Evolutionary conservation across 2,329 filamentous ascomycete species (phyloP), one percentile per base, ranked within the genome.

Genomic region (Ophiostoma ips): DNA sequence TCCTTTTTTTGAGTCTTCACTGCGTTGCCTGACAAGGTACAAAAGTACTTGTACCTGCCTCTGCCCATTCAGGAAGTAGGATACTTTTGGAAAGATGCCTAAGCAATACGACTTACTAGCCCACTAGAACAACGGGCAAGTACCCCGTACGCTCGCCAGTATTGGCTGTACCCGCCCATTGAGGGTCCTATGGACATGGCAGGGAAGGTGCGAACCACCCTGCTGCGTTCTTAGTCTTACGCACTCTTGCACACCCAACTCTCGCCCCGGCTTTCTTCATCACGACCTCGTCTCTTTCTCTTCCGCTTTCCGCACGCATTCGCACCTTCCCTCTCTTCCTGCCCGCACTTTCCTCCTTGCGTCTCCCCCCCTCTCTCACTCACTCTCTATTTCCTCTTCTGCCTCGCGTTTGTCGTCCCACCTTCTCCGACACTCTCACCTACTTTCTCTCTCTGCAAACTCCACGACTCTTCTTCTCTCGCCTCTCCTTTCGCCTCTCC

Each of bases 231-330:
- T 34, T 24, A 28, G 43, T 52, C 47, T 41, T 34, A 46, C 46
- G 33, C 48, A 18, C 37, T 41, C 11, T n/a, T 19, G 36, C 12
- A 10, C 16, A 18, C 40, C 30, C 24, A 30, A 31, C n/a, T 44
- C 40, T 44, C 24, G 40, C 40, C 40, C 40, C 40, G 43, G 43
- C 43, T 15, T 38, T 41, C 21, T 45, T 45, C 43, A 45, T 47
- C 36, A 35, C 40, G 40, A 43, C 40, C 38, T 41, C 43, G 16
- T 16, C 31, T 24, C 16, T 45, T 43, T 19, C 40, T 24, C 34
- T 38, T 52, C 24, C 46, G 37, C 41, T 41, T 33, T 34, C 40
- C 43, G 43, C 43, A 33, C 41, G 2, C 28, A 45, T 45, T 34
- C 43, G 30, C 43, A 45, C 43, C 43, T 45, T 45, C 44, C n/a